Base-by-base conservation (phyloP, 1,139 yeast species). In the Kurtzmaniella quercitrusa region DNA sequence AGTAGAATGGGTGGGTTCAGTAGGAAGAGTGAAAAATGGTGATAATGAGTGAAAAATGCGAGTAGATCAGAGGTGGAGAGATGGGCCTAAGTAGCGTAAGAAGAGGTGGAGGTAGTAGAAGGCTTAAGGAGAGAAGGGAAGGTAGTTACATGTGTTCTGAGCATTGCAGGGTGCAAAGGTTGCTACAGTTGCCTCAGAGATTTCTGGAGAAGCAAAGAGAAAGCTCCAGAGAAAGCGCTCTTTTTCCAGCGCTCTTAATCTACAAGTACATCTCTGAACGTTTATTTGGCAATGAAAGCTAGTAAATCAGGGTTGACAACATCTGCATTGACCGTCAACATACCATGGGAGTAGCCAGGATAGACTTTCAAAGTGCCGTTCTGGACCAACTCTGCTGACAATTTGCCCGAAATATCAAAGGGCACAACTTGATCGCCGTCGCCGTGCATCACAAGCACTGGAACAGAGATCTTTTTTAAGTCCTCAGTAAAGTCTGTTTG, bases 341-440 rank as follows among this genome's bases (percentile, higher is more conserved):
- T 15, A 2, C 55, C 55, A 44, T 51, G 55, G 11, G 51, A 41
- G 4, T 45, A 54, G 1, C 49, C 54, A 2, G 41, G 17, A 39
- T 50, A 50, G 14, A 46, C 47, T n/a, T 43, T 48, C 38, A 47
- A 51, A 2, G 45, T 43, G 14, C 43, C 42, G 3, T 47, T 19
- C 4, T 53, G 51, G 37, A 51, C 47, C 11, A 51, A 21, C 45
- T 51, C 50, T 14, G 50, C 31, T 8, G 56, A 53, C 5, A 46
- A 49, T 37, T 48, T 25, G 40, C 56, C 51, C 9, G 54, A 47
- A 10, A 53, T 25, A n/a, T 42, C 41, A 3, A 54, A 52, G 12
- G 55, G 56, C 10, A 53, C 56, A 39, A 53, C 47, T 41, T 49
- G 51, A 31, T 52, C 55, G 17, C 47, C 43, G 37, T 52, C 56